These are phyloP conservation scores for Penicillium italicum DNA, from an alignment of 2,329 filamentous ascomycete genomes.

Conservation along the genomic window DNA sequence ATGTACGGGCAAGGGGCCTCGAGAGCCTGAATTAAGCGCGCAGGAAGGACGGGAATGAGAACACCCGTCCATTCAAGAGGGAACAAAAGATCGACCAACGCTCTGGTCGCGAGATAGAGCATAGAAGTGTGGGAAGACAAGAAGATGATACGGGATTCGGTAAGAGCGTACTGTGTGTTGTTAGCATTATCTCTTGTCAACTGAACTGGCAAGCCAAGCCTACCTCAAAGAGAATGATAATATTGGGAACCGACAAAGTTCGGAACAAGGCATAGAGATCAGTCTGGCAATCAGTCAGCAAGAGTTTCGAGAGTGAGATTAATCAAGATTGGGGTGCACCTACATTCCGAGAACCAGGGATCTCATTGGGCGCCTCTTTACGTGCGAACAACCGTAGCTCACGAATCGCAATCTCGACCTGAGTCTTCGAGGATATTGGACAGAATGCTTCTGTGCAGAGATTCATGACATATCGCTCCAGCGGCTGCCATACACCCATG, in stretches of 20 bases:
- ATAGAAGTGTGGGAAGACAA: conserved; percentile 94
- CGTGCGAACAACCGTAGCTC: conserved; percentile 89
- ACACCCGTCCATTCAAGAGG: conserved; percentile 91
- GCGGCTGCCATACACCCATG: conserved; percentile 89
- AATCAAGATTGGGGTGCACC: conserved; percentile 11
- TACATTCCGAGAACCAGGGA: conserved; percentile 79
- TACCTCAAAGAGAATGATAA: conserved; percentile 80
- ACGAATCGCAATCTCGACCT: conserved; percentile 85
- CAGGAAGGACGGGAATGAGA: conserved; percentile 86
- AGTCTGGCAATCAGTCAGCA: conserved; percentile 44
- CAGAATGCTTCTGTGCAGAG: conserved; percentile 92
- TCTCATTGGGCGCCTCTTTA: conserved; percentile 87
- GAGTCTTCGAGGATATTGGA: conserved; percentile 88
- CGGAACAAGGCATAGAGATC: conserved; percentile 93
- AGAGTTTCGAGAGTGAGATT: conserved; percentile 5
- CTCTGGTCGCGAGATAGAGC: conserved; percentile 87
- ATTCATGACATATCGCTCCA: conserved; percentile 96
- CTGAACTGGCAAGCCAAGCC: background rate
- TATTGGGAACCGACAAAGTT: conserved; percentile 83
- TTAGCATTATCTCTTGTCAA: background rate
- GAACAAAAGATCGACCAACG: conserved; percentile 80
- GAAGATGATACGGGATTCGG: conserved; percentile 93
- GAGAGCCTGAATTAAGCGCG: conserved; percentile 80
- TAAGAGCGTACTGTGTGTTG: conserved; percentile 64
- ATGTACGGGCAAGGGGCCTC: conserved; percentile 97